phyloP scores from a whole-genome alignment of 768 basidiomycete species.

The Lactarius sanguifluus region DNA sequence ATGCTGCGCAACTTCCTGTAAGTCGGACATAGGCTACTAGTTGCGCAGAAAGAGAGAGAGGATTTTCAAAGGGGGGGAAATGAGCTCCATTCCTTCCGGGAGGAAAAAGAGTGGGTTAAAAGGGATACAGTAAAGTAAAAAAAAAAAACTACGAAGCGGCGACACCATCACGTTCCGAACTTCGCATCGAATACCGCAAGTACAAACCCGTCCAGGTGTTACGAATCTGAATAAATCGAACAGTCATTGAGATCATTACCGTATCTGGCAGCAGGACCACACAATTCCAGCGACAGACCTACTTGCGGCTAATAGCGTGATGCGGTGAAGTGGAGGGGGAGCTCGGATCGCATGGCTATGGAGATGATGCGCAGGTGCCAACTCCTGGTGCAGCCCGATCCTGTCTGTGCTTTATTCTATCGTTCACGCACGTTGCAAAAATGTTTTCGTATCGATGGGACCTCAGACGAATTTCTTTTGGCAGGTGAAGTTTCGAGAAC shows the following conservation, averaged over 20 bases:
- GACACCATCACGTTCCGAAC: neutral
- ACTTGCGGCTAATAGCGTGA: neutral
- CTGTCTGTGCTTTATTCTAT: no score
- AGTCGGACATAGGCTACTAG: constrained; percentile 8
- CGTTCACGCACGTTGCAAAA: no score
- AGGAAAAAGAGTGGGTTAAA: neutral
- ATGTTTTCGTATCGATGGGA: no score
- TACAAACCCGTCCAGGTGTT: neutral
- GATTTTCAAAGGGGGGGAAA: neutral
- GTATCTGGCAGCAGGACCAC: neutral
- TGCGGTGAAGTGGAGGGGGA: neutral
- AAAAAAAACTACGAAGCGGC: neutral
- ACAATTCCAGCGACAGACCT: neutral
- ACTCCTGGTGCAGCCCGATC: no score
- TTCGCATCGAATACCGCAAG: neutral
- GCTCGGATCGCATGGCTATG: no score
- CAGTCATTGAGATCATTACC: neutral
- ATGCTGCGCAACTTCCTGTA: neutral
- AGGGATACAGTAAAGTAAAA: neutral
- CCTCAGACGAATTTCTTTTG: no score
- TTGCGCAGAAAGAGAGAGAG: neutral
- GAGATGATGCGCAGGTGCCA: no score
- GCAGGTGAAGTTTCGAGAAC: no score
- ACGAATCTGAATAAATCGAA: neutral
- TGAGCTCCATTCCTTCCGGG: neutral